Evolutionary conservation across 2,329 filamentous ascomycete species (phyloP).

Genomic region (Aspergillus cejpii): DNA sequence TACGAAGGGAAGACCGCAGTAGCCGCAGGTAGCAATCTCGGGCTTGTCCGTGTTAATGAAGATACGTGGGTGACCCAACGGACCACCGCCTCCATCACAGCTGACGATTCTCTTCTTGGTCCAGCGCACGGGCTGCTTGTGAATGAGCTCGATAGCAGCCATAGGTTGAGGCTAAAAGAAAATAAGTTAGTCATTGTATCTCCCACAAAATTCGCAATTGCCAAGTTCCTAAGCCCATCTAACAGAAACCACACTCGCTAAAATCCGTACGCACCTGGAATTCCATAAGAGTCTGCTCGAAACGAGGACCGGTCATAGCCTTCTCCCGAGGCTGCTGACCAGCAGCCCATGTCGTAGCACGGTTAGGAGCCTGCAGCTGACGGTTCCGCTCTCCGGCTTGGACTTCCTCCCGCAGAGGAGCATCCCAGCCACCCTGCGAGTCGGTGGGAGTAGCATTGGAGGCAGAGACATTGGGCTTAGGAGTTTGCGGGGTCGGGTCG

Average conservation of each 20-base stretch:
- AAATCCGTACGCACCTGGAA: conserved; percentile 62
- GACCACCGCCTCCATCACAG: conserved; percentile 88
- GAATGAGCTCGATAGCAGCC: conserved; percentile 90
- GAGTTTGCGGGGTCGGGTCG: conserved; percentile 49
- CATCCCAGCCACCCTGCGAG: conserved; percentile 46
- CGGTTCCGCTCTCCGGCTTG: conserved; percentile 52
- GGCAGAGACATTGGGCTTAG: conserved; percentile 52
- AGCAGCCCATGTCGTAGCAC: conserved; percentile 69
- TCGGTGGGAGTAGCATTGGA: conserved; percentile 54
- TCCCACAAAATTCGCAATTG: not conserved
- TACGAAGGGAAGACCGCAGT: conserved; percentile 92
- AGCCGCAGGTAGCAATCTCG: conserved; percentile 80
- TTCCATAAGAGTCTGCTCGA: conserved; percentile 94
- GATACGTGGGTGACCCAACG: conserved; percentile 81
- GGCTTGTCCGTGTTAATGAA: conserved; percentile 99
- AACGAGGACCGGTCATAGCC: conserved; percentile 90
- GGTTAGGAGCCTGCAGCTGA: conserved; percentile 78
- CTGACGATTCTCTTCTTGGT: conserved; percentile 71
- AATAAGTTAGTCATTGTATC: conserved; percentile 3
- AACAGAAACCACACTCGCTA: not conserved
- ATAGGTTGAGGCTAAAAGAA: conserved; percentile 67
- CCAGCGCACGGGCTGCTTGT: conserved; percentile 92
- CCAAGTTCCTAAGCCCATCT: not conserved
- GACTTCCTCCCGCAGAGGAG: conserved; percentile 50
- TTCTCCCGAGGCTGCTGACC: conserved; percentile 73